These are phyloP conservation scores for Scutellaria barbata DNA, from an alignment of 257 asterid genomes.

Conservation along the genomic window DNA sequence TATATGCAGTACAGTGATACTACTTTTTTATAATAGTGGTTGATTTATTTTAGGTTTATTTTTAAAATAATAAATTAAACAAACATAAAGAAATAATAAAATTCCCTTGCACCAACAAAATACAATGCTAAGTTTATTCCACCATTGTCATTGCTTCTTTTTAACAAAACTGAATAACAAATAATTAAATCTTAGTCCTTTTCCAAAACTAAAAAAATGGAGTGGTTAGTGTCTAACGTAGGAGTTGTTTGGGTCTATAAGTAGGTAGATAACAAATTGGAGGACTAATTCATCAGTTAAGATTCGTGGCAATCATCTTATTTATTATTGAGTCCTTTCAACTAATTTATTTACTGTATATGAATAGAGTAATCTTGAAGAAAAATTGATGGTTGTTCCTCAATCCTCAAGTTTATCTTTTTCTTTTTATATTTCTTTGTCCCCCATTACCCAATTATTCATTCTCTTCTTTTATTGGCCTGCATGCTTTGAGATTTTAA, in stretches of 20 bases:
- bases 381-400: conserved; percentile 29
- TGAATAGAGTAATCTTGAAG: conserved; percentile 41
- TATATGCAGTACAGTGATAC: too few species aligned
- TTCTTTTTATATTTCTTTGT: neutral
- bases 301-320: conserved; percentile 17
- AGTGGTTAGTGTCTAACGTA: conserved; percentile 35
- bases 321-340: conserved; percentile 14
- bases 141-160: too few species aligned
- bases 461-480: neutral
- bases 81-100: too few species aligned
- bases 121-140: neutral
- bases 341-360: conserved; percentile 20
- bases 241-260: conserved; percentile 37
- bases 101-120: too few species aligned
- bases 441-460: conserved; percentile 27
- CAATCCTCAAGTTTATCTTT: neutral
- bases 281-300: neutral
- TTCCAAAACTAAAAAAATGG: conserved; percentile 27
- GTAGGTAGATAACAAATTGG: conserved; percentile 24
- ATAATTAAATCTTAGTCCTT: conserved; percentile 10
- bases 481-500: conserved; percentile 9
- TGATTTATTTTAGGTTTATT: too few species aligned
- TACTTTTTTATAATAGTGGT: too few species aligned
- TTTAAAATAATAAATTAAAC: too few species aligned
- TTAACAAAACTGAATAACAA: neutral